Percentiles rank a stretch among this genome's conserved stretches.
Conservation (phyloP, 345 rosid genomes). For the Eucalyptus regnans region DNA sequence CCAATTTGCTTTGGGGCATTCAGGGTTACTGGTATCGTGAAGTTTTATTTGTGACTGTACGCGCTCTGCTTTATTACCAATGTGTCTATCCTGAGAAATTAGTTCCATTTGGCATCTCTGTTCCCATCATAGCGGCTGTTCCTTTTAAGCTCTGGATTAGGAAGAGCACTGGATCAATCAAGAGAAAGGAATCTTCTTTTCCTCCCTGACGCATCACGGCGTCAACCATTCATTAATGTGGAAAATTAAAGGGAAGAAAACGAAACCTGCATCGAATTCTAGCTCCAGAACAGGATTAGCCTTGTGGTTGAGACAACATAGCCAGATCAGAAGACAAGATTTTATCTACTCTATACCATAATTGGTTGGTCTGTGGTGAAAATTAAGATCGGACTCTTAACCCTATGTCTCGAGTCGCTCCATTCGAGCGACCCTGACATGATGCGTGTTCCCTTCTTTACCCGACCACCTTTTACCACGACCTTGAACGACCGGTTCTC, state of each 20-base stretch:
- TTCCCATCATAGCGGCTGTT: neutral
- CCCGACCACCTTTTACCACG: constrained; percentile 25
- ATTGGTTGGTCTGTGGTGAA: neutral
- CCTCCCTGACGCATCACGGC: neutral
- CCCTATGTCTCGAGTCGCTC: constrained; percentile 43
- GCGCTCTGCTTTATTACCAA: neutral
- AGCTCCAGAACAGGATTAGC: neutral
- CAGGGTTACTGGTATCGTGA: neutral
- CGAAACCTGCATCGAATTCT: neutral
- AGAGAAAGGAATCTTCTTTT: neutral
- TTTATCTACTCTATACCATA: neutral
- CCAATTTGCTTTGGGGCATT: neutral
- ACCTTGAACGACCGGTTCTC: constrained; percentile 42
- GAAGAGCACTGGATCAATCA: neutral
- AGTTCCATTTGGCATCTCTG: neutral
- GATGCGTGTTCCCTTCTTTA: neutral
- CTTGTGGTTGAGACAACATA: neutral
- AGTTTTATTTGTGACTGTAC: neutral
- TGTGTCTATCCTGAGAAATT: neutral
- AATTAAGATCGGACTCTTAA: constrained; percentile 46
- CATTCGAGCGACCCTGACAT: constrained; percentile 49
- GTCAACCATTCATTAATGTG: neutral
- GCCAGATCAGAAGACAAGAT: neutral
- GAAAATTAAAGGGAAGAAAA: neutral
- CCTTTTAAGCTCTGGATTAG: neutral